Conservation (phyloP, 1,284 basidiomycete species). For the Tremellales sp. region DNA sequence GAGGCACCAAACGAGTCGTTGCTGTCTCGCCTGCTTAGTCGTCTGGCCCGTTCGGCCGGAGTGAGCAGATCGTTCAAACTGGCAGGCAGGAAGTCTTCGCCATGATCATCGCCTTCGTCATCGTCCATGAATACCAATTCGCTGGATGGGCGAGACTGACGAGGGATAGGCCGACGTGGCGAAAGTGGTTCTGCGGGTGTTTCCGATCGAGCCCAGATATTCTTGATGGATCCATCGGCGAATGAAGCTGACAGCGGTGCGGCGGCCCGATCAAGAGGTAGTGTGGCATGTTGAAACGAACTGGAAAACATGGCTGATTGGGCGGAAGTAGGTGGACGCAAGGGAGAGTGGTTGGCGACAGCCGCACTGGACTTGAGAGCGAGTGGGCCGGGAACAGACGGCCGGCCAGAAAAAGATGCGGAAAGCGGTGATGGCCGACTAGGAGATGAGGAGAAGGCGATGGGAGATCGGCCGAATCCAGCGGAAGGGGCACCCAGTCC, state of each 20-base stretch:
- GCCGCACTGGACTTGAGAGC: constrained; percentile 32
- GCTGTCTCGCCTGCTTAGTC: constrained; percentile 61
- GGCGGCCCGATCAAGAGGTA: constrained; percentile 13
- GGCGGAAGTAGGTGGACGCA: constrained; percentile 35
- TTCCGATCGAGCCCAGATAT: constrained; percentile 43
- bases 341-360: constrained; percentile 26
- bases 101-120: constrained; percentile 55
- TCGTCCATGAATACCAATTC: constrained; percentile 27
- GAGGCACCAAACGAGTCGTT: constrained; percentile 33
- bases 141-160: constrained; percentile 3
- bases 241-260: constrained; percentile 40
- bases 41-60: constrained; percentile 70
- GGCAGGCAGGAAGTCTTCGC: constrained; percentile 82
- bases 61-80: constrained; percentile 82
- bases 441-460: constrained; percentile 38
- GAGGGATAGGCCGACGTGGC: constrained; percentile 27
- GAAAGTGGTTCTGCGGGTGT: constrained; percentile 36
- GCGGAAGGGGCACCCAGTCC: constrained; percentile 31
- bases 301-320: constrained; percentile 25
- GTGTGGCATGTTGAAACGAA: constrained; percentile 37
- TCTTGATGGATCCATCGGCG: constrained; percentile 25
- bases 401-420: constrained; percentile 28
- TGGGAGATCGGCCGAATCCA: constrained; percentile 33
- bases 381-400: constrained; percentile 31
- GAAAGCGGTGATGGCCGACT: constrained; percentile 41